Evolutionary conservation across 805 yeast species (phyloP), one percentile per base, ranked within the genome.

Genomic region (Zygosaccharomyces pseudorouxii): DNA sequence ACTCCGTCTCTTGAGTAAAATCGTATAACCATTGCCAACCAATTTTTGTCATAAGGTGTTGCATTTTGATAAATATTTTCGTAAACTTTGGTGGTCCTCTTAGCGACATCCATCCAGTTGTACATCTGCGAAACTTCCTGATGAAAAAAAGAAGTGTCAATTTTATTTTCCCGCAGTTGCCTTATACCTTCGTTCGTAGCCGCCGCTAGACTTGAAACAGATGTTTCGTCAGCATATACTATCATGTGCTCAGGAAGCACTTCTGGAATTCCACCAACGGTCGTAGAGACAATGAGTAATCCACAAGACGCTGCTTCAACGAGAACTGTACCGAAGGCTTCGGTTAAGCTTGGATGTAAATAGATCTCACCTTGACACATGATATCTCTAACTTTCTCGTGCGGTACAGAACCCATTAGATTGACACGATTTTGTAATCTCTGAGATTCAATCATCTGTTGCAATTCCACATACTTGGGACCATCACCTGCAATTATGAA

Each of bases 291-390:
- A 2, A 93, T 96, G 16, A 87, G 74, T 31, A 93, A 66, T 0
- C 97, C 97, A 71, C 98, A 93, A 1, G 96, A 85, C 0, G 97
- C 99, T 0, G 99, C 99, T 64, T 93, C 99, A 0, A 93, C 96
- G 9, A 93, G 70, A 0, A 89, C 98, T 0, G 99, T 93, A 2
- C 99, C 99, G 69, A 93, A 93, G 0, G 98, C 99, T 64, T 93
- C 99, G 0, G 98, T 93, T 36, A 93, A 73, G 0, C 97, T 83
- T 0, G 99, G 90, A 67, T 93, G 98, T 25, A 93, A 68, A 63
- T 90, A 93, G 9, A 93, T 92, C 59, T 93, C 95, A 16, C 99
- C 99, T 53, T 81, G 79, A 5, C 89, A 81, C 96, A 93, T 88
- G 10, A 92, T 86, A 56, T 90, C 89, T 42, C 98, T 73, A 7